Evolutionary conservation across 352 stramenopile species (phyloP), one percentile per base, ranked within the genome.

Genomic region (Aphanomyces euteiches): DNA sequence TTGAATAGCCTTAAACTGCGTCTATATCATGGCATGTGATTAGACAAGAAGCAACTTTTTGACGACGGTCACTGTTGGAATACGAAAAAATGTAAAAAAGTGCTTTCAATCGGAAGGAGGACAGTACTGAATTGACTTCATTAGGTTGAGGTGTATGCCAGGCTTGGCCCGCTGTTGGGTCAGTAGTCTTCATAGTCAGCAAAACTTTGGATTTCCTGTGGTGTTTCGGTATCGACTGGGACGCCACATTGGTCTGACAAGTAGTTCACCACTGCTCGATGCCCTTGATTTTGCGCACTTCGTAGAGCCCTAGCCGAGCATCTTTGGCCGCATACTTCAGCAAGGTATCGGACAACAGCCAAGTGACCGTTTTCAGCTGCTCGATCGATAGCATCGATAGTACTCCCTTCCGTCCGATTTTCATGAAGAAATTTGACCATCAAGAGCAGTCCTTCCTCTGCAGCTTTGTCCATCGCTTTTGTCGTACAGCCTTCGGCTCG

Each of bases 381-480:
- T 50, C 10, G 43, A 7, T 54, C 47, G 34, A 57, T 54, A 3
- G 28, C 60, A 4, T 21, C 60, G 43, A 56, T 21, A 17, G 28
- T 67, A 41, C 60, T 54, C 10, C 60, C 60, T 15, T 67, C 60
- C 7, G 12, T 15, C 0, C 60, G 60, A 37, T 67, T 19, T 37
- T 67, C 21, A 41, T 67, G 6, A 37, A 67, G 36, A 37, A 54
- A 67, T 13, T 63, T 8, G 7, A 67, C 60, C 60, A 67, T 67
- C 19, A 36, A 37, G 3, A 67, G 28, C 38, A 54, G 28, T 19
- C 60, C 60, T 28, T 67, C 54, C 8, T 37, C 17, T 5, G 60
- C 60, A 7, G 60, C 60, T 15, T 56, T 17, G 28, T 67, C 60
- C 60, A 67, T 67, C 2, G 60, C 60, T 57, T 67, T 67, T 5